Evolutionary conservation across 2,329 filamentous ascomycete genomes (phyloP).

Genomic region (Penicillium sp.): DNA sequence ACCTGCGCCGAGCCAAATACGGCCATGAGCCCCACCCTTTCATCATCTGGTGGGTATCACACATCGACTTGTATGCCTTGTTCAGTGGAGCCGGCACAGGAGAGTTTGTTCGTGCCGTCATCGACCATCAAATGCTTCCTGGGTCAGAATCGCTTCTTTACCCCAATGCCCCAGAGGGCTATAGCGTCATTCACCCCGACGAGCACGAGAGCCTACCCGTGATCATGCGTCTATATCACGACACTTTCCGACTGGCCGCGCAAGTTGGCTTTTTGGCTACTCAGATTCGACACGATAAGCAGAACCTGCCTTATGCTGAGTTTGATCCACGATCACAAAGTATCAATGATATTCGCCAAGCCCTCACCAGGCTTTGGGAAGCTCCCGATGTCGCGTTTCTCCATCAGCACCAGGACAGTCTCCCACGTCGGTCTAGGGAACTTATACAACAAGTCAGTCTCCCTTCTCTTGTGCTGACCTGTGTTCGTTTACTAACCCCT

Average conservation of each 20-base stretch:
- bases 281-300: slow-evolving; percentile 41
- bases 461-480: not conserved
- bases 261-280: slow-evolving; percentile 48
- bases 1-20: slow-evolving; percentile 50
- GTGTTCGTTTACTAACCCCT: not conserved
- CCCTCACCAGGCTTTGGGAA: slow-evolving; percentile 42
- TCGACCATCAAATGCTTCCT: slow-evolving; percentile 53
- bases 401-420: slow-evolving; percentile 36
- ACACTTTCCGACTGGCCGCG: slow-evolving; percentile 48
- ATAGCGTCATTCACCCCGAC: slow-evolving; percentile 39
- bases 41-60: slow-evolving; percentile 57
- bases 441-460: slow-evolving; percentile 49
- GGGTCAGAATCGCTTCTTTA: slow-evolving; percentile 41
- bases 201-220: slow-evolving; percentile 41
- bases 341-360: slow-evolving; percentile 39
- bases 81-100: slow-evolving; percentile 55
- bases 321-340: slow-evolving; percentile 32
- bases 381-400: slow-evolving; percentile 39
- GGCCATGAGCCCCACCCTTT: slow-evolving; percentile 52
- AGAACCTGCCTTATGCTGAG: slow-evolving; percentile 24
- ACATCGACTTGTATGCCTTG: slow-evolving; percentile 58
- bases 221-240: slow-evolving; percentile 49
- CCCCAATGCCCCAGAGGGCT: slow-evolving; percentile 35
- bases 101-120: slow-evolving; percentile 51
- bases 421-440: slow-evolving; percentile 39